These are phyloP conservation scores for Penicillium argentinense DNA, from an alignment of 495 filamentous ascomycete genomes.

Conservation along the genomic window DNA sequence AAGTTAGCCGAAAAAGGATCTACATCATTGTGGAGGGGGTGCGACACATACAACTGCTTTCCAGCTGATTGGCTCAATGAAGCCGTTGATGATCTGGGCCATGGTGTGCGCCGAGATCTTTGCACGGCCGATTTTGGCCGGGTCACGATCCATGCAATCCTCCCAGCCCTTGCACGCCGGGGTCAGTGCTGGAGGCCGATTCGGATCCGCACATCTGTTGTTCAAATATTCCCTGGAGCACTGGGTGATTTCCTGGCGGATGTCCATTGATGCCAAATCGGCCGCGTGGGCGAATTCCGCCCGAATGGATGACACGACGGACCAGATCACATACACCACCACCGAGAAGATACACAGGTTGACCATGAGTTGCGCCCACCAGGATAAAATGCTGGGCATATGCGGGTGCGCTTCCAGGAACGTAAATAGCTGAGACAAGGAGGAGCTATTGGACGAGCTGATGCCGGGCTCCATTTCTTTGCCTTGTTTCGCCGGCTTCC, in stretches of 20 bases:
- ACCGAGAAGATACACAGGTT: conserved; percentile 70
- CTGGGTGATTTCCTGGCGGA: conserved; percentile 68
- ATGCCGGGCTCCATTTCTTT: conserved; percentile 5
- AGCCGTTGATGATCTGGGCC: conserved; percentile 75
- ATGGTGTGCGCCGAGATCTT: conserved; percentile 72
- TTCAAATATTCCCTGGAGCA: conserved; percentile 69
- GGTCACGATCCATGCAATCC: conserved; percentile 78
- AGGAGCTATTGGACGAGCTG: conserved; percentile 26
- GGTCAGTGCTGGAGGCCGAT: conserved; percentile 71
- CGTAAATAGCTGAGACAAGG: conserved; percentile 59
- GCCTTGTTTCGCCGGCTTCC: conserved; percentile 18
- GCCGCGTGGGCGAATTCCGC: conserved; percentile 73
- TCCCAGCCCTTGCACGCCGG: conserved; percentile 75
- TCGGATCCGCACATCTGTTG: conserved; percentile 66
- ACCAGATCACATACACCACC: conserved; percentile 68
- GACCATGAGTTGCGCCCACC: conserved; percentile 78
- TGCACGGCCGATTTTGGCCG: conserved; percentile 62
- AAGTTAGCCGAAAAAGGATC: conserved; percentile 18
- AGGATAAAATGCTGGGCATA: conserved; percentile 82
- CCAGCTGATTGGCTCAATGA: conserved; percentile 69
- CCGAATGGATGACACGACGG: conserved; percentile 67
- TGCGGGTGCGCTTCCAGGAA: conserved; percentile 76
- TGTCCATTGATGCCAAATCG: conserved; percentile 58
- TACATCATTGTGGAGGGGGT: neutral
- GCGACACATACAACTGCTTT: conserved; percentile 63